Base-by-base conservation (phyloP, 805 yeast species). In the Lipomyces sp. region DNA sequence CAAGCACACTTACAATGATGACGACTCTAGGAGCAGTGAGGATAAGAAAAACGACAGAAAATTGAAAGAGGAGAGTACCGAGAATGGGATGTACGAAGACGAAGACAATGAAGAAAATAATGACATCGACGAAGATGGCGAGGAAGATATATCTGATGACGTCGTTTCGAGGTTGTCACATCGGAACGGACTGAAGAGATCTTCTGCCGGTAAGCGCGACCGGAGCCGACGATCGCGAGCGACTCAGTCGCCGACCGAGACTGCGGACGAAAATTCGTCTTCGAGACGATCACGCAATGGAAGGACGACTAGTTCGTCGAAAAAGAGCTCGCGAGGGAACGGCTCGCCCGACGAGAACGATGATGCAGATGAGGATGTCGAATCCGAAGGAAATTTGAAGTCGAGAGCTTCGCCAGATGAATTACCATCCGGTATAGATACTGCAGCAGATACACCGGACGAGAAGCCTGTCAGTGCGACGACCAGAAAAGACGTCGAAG, bases 51-150 rank as follows among this genome's bases (percentile, higher is more conserved):
- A 29, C n/a, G 6, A 60, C 24, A n/a, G 54, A 32, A n/a, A 51
- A 51, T 3, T 15, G 32, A 51, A 29, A 29, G 54, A 51, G 10
- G 54, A 7, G 8, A 7, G 15, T 10, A 7, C 30, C 7, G 34
- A 32, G 32, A 29, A 32, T 15, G 34, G 54, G 2, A 24, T 24
- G 24, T 24, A 24, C 39, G 42, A 24, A n/a, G 15, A 42, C 35
- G 65, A 51, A 69, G 69, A 57, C 58, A 70, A 60, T 64, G 64
- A 66, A 18, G 69, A 67, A 39, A 62, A 64, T 33, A 66, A 65
- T 58, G 45, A 60, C 5, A 45, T 7, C 55, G 59, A 13, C 33
- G 64, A 56, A 11, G 64, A 61, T 37, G 57, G 35, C n/a, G 59
- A 34, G 13, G 60, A 61, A 32, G 37, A 42, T n/a, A 55, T 29